These are phyloP conservation scores for Yamadazyma trypodendri DNA, from an alignment of 1,139 yeast species.

Conservation along the genomic window DNA sequence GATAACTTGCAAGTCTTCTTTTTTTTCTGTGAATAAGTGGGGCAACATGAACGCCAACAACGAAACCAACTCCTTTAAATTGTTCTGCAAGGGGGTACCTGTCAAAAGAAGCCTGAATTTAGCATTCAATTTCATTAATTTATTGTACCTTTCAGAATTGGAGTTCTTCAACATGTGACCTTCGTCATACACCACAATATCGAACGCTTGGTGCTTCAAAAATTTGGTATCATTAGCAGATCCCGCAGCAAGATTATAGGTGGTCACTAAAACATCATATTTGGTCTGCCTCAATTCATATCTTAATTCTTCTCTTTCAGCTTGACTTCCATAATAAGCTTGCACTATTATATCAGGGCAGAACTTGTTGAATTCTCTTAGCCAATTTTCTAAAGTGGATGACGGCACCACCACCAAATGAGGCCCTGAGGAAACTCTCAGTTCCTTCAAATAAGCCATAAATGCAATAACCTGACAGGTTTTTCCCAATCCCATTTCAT, in stretches of 20 bases:
- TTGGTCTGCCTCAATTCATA: conserved; percentile 58
- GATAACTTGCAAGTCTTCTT: conserved; percentile 76
- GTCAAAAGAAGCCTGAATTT: conserved; percentile 81
- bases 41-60: conserved; percentile 90
- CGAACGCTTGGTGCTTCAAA: conserved; percentile 69
- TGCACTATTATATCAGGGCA: conserved; percentile 80
- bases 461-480: conserved; percentile 97
- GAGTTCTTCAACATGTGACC: conserved; percentile 96
- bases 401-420: conserved; percentile 94
- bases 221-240: conserved; percentile 79
- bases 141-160: conserved; percentile 78
- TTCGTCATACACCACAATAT: conserved; percentile 92
- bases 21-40: conserved; percentile 70
- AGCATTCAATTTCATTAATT: conserved; percentile 80
- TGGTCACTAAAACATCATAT: conserved; percentile 92
- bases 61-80: conserved; percentile 85
- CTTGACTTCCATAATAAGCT: conserved; percentile 89
- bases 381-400: conserved; percentile 95
- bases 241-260: conserved; percentile 90
- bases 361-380: conserved; percentile 87
- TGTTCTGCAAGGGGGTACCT: conserved; percentile 96
- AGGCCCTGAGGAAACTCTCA: conserved; percentile 90
- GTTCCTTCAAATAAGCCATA: conserved; percentile 79
- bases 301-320: conserved; percentile 82
- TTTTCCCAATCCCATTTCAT: conserved; percentile 97